phyloP scores from a whole-genome alignment of 2,329 filamentous ascomycete genomes.

The Beauveria sp. region DNA sequence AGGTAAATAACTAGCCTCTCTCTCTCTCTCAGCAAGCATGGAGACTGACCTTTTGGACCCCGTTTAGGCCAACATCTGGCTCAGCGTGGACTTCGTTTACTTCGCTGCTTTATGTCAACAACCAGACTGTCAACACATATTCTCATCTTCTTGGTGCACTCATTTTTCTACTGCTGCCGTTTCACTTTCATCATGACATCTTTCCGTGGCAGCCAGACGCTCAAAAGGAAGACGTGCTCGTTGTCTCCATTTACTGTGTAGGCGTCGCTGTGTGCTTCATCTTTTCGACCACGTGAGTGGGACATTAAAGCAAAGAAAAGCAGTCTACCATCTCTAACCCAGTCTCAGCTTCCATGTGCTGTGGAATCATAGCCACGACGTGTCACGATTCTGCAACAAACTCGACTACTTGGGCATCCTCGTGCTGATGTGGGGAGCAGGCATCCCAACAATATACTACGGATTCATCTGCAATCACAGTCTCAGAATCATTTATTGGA shows the following conservation, averaged over 20 bases:
- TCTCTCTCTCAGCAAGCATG: background rate
- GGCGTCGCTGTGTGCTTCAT: slow-evolving; percentile 16
- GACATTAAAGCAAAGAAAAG: too few relatives aligned
- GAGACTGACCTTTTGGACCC: background rate
- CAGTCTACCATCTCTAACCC: background rate
- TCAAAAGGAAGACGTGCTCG: slow-evolving; percentile 9
- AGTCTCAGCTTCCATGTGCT: slow-evolving; percentile 1
- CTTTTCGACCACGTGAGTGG: slow-evolving; percentile 15
- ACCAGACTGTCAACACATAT: slow-evolving; percentile 11
- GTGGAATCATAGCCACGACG: slow-evolving; percentile 4
- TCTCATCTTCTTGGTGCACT: slow-evolving; percentile 13
- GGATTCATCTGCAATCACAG: slow-evolving; percentile 15
- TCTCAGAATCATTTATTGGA: slow-evolving; percentile 14
- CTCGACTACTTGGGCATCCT: slow-evolving; percentile 17
- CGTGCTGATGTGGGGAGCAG: slow-evolving; percentile 9
- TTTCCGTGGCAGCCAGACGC: background rate
- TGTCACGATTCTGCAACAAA: slow-evolving; percentile 2
- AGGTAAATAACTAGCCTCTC: background rate
- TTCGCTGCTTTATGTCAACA: slow-evolving; percentile 13
- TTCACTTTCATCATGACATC: slow-evolving; percentile 9
- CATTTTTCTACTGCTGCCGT: slow-evolving; percentile 6
- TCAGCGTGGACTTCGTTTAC: slow-evolving; percentile 8
- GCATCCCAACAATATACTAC: slow-evolving; percentile 10
- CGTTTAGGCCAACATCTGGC: slow-evolving; percentile 6
- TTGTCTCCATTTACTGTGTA: slow-evolving; percentile 14